phyloP scores from a whole-genome alignment of 257 asterid genomes.

The Solanum infundibuliforme region DNA sequence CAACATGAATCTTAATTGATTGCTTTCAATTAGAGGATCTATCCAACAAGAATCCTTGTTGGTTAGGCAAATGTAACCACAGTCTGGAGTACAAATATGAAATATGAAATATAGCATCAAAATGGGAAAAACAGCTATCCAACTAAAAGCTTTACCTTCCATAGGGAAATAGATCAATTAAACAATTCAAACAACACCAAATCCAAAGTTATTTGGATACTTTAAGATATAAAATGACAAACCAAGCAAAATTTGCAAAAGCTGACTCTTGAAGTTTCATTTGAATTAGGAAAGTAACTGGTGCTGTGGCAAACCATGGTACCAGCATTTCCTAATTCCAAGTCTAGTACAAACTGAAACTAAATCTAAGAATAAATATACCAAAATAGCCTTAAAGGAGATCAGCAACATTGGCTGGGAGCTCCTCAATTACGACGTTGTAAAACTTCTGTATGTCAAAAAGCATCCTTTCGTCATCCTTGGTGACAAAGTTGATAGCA shows the following conservation, averaged over 20 bases:
- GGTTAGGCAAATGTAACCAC: background rate
- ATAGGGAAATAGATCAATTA: background rate
- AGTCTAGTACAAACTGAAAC: background rate
- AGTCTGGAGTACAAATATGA: background rate
- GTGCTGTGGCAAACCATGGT: background rate
- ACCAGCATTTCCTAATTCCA: background rate
- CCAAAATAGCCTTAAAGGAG: slow-evolving; percentile 22
- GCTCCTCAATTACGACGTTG: slow-evolving; percentile 30
- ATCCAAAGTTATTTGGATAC: background rate
- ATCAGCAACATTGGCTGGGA: slow-evolving; percentile 52
- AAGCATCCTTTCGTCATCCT: slow-evolving; percentile 50
- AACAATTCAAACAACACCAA: background rate
- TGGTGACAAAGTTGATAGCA: slow-evolving; percentile 51
- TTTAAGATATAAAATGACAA: background rate
- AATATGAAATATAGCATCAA: background rate
- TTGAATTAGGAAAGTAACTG: background rate
- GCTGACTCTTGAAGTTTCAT: background rate
- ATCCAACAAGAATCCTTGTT: background rate
- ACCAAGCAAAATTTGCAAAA: background rate
- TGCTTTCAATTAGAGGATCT: background rate
- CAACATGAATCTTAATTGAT: background rate
- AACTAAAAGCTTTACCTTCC: background rate
- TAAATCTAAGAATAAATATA: background rate
- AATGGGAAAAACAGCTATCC: background rate
- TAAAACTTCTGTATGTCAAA: slow-evolving; percentile 27